These are phyloP conservation scores for Helichrysum umbraculigerum DNA, from an alignment of 129 eudicot species.

Conservation along the genomic window DNA sequence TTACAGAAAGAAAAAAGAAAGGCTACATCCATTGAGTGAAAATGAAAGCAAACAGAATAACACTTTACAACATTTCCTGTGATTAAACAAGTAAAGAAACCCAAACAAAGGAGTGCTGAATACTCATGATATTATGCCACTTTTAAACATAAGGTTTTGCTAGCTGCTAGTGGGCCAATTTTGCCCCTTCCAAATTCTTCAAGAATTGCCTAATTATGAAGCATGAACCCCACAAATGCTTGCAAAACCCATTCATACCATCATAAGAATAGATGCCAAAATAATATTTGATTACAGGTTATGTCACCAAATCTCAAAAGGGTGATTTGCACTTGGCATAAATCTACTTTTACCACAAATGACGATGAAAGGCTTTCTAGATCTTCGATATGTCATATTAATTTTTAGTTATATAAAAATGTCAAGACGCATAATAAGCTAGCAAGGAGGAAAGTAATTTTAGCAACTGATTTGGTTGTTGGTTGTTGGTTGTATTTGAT, in stretches of 20 bases:
- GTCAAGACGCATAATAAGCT: background rate
- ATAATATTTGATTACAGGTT: background rate
- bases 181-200: constrained; percentile 17
- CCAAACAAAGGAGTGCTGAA: constrained; percentile 34
- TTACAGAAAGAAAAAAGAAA: constrained; percentile 22
- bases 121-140: constrained; percentile 40
- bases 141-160: constrained; percentile 34
- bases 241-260: constrained; percentile 15
- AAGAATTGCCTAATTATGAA: constrained; percentile 16
- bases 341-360: constrained; percentile 18
- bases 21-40: constrained; percentile 39
- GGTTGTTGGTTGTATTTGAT: no score
- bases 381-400: constrained; percentile 6
- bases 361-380: constrained; percentile 6
- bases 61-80: constrained; percentile 45
- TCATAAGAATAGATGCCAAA: constrained; percentile 9
- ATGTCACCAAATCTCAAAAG: constrained; percentile 28
- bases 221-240: constrained; percentile 24
- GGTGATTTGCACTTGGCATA: constrained; percentile 22
- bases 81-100: constrained; percentile 26
- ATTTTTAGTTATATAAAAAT: background rate
- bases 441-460: no score
- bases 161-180: constrained; percentile 35
- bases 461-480: no score
- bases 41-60: constrained; percentile 51